A percentile compares a stretch with the other conserved stretches of the same genome.
Conservation (phyloP, 2,329 filamentous ascomycete species). For the Cercospora zeae-maydis region DNA sequence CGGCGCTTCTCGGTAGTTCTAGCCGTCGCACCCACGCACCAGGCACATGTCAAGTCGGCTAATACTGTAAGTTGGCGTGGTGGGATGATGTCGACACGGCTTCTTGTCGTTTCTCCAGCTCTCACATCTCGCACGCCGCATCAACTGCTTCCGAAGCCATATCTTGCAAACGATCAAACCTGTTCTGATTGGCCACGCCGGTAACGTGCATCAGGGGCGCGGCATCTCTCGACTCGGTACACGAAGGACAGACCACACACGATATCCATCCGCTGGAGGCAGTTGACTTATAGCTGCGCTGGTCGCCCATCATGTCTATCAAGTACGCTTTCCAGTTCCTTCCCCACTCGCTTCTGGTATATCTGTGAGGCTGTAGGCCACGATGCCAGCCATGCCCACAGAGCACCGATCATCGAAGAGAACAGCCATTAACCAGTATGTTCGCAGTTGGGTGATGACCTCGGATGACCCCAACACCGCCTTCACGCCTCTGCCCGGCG, state of each 20-base stretch:
- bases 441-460: slow-evolving; percentile 84
- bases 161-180: not conserved
- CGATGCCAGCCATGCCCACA: not conserved
- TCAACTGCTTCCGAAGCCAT: not conserved
- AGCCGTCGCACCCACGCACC: too few species aligned
- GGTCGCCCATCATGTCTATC: slow-evolving; percentile 25
- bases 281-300: not conserved
- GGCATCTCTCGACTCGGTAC: slow-evolving; percentile 1
- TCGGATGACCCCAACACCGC: slow-evolving; percentile 53
- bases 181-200: not conserved
- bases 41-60: slow-evolving; percentile 1
- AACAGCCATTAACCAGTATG: slow-evolving; percentile 7
- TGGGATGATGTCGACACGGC: not conserved
- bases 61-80: not conserved
- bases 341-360: not conserved
- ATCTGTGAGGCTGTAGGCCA: not conserved
- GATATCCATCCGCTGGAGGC: not conserved
- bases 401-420: not conserved
- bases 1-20: not conserved
- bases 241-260: not conserved
- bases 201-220: slow-evolving; percentile 3
- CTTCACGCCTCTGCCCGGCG: slow-evolving; percentile 80
- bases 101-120: not conserved
- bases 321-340: slow-evolving; percentile 20
- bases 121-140: not conserved